Evolutionary conservation across 371 early-diverging fungal species (phyloP).

Genomic region (Batrachochytrium dendrobatidis): DNA sequence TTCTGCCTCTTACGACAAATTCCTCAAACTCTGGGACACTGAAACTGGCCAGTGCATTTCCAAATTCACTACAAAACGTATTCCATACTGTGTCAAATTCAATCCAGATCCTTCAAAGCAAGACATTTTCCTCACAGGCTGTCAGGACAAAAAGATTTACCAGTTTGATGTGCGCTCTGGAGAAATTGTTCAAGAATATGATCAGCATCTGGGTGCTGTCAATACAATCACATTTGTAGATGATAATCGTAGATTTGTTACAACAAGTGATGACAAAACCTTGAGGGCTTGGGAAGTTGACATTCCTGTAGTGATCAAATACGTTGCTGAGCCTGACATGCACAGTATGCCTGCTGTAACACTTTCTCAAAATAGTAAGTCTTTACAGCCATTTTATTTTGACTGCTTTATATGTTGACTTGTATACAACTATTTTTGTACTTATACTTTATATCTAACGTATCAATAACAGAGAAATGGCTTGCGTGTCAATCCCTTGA

Average conservation of each 20-base stretch:
- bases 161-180: constrained; percentile 77
- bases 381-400: too few species aligned
- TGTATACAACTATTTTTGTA: neutral
- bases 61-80: constrained; percentile 65
- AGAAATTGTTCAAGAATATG: constrained; percentile 86
- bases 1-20: constrained; percentile 84
- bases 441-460: neutral
- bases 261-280: constrained; percentile 94
- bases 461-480: constrained; percentile 73
- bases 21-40: constrained; percentile 94
- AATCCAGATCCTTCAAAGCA: constrained; percentile 82
- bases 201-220: constrained; percentile 92
- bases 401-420: neutral
- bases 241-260: constrained; percentile 86
- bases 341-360: constrained; percentile 91
- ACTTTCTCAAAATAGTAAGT: constrained; percentile 76
- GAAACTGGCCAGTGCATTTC: constrained; percentile 86
- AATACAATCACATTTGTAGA: constrained; percentile 96
- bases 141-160: constrained; percentile 85
- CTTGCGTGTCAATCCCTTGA: constrained; percentile 89
- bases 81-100: constrained; percentile 84
- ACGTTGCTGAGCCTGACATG: constrained; percentile 93
- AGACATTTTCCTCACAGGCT: constrained; percentile 82
- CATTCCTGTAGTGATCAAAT: constrained; percentile 95
- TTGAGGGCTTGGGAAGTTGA: constrained; percentile 95